These are phyloP conservation scores for Aspergillus wentii DNA, from an alignment of 495 filamentous ascomycete genomes.

Conservation along the genomic window DNA sequence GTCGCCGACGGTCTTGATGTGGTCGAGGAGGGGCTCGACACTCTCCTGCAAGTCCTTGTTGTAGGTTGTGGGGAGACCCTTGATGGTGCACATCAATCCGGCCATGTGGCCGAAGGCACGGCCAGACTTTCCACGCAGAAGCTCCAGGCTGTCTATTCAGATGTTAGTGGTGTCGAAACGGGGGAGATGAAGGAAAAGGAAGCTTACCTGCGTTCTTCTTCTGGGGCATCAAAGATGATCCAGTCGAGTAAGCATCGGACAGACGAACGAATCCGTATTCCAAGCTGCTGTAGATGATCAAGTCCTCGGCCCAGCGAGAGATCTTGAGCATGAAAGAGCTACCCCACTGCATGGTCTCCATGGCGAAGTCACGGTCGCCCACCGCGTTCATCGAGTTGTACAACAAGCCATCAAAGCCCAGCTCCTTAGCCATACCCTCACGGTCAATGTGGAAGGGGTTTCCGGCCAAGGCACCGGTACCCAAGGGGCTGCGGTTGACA, in stretches of 20 bases:
- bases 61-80: slow-evolving; percentile 86
- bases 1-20: slow-evolving; percentile 80
- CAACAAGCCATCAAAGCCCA: slow-evolving; percentile 78
- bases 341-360: slow-evolving; percentile 90
- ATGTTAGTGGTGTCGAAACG: no score
- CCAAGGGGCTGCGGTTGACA: slow-evolving; percentile 76
- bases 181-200: no score
- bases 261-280: slow-evolving; percentile 82
- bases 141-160: slow-evolving; percentile 78
- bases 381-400: slow-evolving; percentile 84
- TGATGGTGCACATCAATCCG: slow-evolving; percentile 82
- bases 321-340: slow-evolving; percentile 81
- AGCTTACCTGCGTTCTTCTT: slow-evolving; percentile 55
- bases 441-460: slow-evolving; percentile 90
- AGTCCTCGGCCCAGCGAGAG: slow-evolving; percentile 80
- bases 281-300: slow-evolving; percentile 79
- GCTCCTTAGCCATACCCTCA: slow-evolving; percentile 80
- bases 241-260: slow-evolving; percentile 83
- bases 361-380: slow-evolving; percentile 81
- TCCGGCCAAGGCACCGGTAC: slow-evolving; percentile 83
- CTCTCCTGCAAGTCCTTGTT: slow-evolving; percentile 95
- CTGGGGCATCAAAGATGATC: slow-evolving; percentile 86
- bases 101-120: slow-evolving; percentile 84
- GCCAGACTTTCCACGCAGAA: slow-evolving; percentile 83
- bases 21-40: slow-evolving; percentile 82